These are phyloP conservation scores for Ormosia semicastrata DNA, from an alignment of 306 rosid genomes.

Conservation along the genomic window DNA sequence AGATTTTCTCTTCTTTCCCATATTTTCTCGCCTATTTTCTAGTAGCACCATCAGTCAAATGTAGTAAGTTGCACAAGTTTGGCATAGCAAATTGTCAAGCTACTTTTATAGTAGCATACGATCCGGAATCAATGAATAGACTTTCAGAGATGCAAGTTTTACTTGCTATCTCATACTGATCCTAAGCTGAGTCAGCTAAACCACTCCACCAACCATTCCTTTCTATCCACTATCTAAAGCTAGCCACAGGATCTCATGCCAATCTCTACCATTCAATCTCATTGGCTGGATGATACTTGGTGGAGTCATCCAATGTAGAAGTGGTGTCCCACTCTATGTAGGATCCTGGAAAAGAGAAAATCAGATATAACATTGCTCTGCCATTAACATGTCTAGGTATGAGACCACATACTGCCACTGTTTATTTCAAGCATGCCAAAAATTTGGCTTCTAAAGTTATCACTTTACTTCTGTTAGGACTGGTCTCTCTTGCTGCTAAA, in stretches of 20 bases:
- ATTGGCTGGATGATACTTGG: constrained; percentile 68
- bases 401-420: not conserved
- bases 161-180: constrained; percentile 61
- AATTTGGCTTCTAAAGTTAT: not conserved
- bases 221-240: constrained; percentile 87
- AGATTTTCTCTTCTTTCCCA: too few relatives aligned
- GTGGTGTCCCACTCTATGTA: constrained; percentile 94
- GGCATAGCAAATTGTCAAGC: not conserved
- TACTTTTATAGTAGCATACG: not conserved
- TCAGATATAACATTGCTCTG: constrained; percentile 14
- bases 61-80: not conserved
- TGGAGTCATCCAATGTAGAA: constrained; percentile 88
- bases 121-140: not conserved
- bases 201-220: constrained; percentile 78
- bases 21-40: too few relatives aligned
- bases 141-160: constrained; percentile 23
- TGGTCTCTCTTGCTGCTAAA: constrained; percentile 68
- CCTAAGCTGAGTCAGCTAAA: constrained; percentile 53
- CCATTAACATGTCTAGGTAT: not conserved
- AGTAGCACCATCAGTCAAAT: too few relatives aligned
- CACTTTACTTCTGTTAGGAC: constrained; percentile 51
- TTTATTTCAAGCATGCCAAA: not conserved
- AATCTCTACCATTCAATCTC: constrained; percentile 85
- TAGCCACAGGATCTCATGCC: constrained; percentile 66
- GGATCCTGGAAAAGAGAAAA: constrained; percentile 53